phyloP scores from a whole-genome alignment of 768 basidiomycete genomes.

The Sutorius australiensis region DNA sequence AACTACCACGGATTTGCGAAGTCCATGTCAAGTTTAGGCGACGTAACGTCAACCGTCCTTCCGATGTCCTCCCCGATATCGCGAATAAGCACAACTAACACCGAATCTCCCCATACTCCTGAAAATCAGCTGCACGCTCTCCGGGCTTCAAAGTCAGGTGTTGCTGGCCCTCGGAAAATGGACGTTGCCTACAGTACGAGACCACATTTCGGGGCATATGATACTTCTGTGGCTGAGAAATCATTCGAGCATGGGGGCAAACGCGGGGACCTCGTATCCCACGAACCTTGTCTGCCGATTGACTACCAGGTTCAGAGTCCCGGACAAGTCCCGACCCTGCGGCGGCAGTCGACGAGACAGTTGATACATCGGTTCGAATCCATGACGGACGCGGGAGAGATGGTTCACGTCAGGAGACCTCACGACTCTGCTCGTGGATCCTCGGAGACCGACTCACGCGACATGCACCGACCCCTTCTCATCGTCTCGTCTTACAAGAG shows the following conservation, averaged over 20 bases:
- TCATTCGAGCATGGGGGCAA: neutral
- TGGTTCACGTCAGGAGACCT: constrained; percentile 5
- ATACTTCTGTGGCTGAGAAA: neutral
- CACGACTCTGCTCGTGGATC: constrained; percentile 14
- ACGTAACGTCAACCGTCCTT: constrained; percentile 12
- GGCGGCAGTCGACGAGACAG: constrained; percentile 44
- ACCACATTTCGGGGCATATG: neutral
- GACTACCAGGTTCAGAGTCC: constrained; percentile 1
- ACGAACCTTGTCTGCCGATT: constrained; percentile 1
- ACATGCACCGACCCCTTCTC: constrained; percentile 14
- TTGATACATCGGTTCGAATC: constrained; percentile 54
- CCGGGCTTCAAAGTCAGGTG: constrained; percentile 7
- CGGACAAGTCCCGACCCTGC: constrained; percentile 14
- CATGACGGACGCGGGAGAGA: constrained; percentile 26
- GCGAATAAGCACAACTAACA: constrained; percentile 4
- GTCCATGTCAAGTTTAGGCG: constrained; percentile 17
- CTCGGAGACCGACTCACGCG: constrained; percentile 12
- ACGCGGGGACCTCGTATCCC: neutral
- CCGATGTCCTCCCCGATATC: constrained; percentile 14
- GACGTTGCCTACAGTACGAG: neutral
- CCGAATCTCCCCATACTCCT: neutral
- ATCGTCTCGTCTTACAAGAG: constrained; percentile 32
- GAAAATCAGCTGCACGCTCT: neutral
- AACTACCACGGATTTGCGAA: neutral
- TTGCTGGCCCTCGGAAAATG: constrained; percentile 23